Evolutionary conservation across 2,329 filamentous ascomycete genomes (phyloP), one percentile per base, ranked within the genome.

Genomic region (Penicillium sp.): DNA sequence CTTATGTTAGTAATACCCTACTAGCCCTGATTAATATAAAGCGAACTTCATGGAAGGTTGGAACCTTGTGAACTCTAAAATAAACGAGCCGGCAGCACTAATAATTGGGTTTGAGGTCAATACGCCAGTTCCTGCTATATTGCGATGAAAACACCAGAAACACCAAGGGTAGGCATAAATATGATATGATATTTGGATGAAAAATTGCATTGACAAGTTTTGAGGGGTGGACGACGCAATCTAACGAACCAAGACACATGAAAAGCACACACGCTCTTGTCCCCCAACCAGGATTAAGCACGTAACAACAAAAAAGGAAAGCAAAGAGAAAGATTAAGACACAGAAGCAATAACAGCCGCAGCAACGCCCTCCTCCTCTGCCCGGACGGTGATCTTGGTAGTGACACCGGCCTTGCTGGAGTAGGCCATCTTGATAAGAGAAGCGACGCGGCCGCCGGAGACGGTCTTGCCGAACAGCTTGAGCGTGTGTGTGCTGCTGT

Each of bases 381-480:
- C 87, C 66, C 93, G 81, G 53, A 91, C 87, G 45, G 85, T 87
- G 61, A 98, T 88, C 80, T 97, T 97, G 64, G 91, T 94, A 51
- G 93, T 96, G 24, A 97, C 89, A 45, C 93, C 93, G 43, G 84
- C 85, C 78, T 94, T 95, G 62, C 86, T 83, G 54, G 88, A 94
- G 72, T 83, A 96, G 1, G 90, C 93, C 90, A 98, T 95, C 71
- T 89, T 82, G 57, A 97, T 82, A 57, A 82, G 84, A 53, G 86
- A 87, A 49, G 90, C 88, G 15, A 98, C 91, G 64, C 85, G 85
- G 58, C 93, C 93, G 32, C 91, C 93, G 31, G 81, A 83, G 55
- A 97, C 84, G 38, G 88, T 95, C 82, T 96, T 97, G 67, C 93
- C 93, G 68, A 96, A 86, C 32, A 98, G 77, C 75, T 95, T 97